These are phyloP conservation scores for Cladosporium austrohemisphaericum DNA, from an alignment of 2,329 filamentous ascomycete genomes.

Conservation along the genomic window DNA sequence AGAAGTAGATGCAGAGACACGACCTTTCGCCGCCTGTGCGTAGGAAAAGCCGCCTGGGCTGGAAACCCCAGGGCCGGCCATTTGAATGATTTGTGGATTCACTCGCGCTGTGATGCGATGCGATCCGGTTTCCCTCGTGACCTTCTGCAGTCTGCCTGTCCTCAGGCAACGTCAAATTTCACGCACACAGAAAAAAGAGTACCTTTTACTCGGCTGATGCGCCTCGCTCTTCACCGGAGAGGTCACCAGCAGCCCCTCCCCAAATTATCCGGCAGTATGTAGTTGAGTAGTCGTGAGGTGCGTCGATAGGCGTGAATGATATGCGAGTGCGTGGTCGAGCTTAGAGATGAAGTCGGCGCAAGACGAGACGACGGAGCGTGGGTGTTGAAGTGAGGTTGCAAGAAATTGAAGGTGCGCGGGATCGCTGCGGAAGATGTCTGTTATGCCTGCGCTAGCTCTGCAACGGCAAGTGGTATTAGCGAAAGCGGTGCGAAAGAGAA, in stretches of 20 bases:
- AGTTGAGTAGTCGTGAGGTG: slow-evolving; percentile 4
- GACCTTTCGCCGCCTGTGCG: slow-evolving; percentile 88
- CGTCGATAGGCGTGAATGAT: not conserved
- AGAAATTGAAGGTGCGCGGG: slow-evolving; percentile 2
- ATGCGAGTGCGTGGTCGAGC: not conserved
- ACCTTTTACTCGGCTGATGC: not conserved
- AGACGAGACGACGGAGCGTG: not conserved
- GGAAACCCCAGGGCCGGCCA: slow-evolving; percentile 16
- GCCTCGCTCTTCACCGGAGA: slow-evolving; percentile 9
- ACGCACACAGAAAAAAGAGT: not conserved
- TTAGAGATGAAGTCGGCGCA: not conserved
- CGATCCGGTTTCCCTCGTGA: not conserved
- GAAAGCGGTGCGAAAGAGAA: slow-evolving; percentile 7
- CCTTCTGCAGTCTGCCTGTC: not conserved
- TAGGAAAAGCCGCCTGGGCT: slow-evolving; percentile 67
- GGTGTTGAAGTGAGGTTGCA: not conserved
- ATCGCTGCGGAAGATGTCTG: slow-evolving; percentile 1
- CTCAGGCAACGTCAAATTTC: not conserved
- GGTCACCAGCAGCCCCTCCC: not conserved
- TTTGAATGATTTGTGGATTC: not conserved
- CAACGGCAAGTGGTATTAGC: slow-evolving; percentile 12
- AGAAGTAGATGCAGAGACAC: slow-evolving; percentile 48
- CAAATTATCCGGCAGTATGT: not conserved
- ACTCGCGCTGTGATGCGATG: slow-evolving; percentile 1
- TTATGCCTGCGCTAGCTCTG: slow-evolving; percentile 3